Conservation (phyloP, 805 yeast species). For the Starmerella roubikii region DNA sequence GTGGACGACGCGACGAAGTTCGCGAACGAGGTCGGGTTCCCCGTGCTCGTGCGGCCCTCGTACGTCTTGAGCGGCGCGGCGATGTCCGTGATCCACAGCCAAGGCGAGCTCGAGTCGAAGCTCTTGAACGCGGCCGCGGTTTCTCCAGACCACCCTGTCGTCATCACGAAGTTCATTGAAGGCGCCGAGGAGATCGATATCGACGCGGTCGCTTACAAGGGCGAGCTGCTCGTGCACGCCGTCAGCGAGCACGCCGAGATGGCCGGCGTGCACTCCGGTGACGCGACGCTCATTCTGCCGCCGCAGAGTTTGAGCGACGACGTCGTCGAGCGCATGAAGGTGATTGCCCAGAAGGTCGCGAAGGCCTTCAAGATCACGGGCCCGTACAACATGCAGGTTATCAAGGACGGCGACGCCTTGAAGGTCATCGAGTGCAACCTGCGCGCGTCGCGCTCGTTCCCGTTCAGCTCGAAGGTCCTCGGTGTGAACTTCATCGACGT, state of each 20-base stretch:
- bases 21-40: conserved; percentile 79
- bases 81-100: conserved; percentile 79
- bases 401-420: conserved; percentile 86
- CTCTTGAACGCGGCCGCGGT: conserved; percentile 81
- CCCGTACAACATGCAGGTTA: conserved; percentile 97
- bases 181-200: conserved; percentile 96
- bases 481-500: conserved; percentile 91
- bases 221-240: conserved; percentile 83
- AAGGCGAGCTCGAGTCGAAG: conserved; percentile 67
- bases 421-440: conserved; percentile 98
- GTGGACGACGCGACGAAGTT: conserved; percentile 71
- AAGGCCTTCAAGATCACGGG: conserved; percentile 91
- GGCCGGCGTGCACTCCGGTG: conserved; percentile 98
- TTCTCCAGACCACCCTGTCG: conserved; percentile 94
- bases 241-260: conserved; percentile 96
- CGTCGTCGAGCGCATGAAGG: conserved; percentile 61
- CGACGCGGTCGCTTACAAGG: conserved; percentile 89
- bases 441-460: conserved; percentile 98
- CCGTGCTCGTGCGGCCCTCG: conserved; percentile 94
- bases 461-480: conserved; percentile 92
- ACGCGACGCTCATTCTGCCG: conserved; percentile 88
- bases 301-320: conserved; percentile 65
- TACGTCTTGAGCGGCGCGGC: conserved; percentile 98
- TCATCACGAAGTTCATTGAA: conserved; percentile 86
- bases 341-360: conserved; percentile 86